Conservation (phyloP, 2,329 filamentous ascomycete genomes). For the Fusarium austroafricanum region DNA sequence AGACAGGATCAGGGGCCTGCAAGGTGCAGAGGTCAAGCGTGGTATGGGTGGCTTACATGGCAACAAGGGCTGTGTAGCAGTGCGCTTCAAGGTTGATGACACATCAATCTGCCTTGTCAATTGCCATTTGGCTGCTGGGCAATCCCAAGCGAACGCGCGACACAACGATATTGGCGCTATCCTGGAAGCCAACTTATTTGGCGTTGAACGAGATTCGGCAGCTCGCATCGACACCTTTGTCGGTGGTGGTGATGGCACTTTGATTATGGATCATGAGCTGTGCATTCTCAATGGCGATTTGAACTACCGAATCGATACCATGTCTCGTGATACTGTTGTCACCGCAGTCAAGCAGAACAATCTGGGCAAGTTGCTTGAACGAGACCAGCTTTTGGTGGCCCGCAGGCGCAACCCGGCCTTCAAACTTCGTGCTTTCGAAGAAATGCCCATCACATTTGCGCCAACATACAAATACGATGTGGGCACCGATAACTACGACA, state of each 20-base stretch:
- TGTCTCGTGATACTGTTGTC: constrained; percentile 93
- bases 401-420: constrained; percentile 91
- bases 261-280: constrained; percentile 98
- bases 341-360: constrained; percentile 85
- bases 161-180: constrained; percentile 95
- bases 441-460: constrained; percentile 89
- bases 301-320: constrained; percentile 98
- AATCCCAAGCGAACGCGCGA: constrained; percentile 87
- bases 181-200: constrained; percentile 82
- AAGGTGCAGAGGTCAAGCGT: constrained; percentile 87
- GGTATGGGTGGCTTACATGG: constrained; percentile 96
- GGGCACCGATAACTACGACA: constrained; percentile 92
- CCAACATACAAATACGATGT: constrained; percentile 99
- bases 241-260: constrained; percentile 91
- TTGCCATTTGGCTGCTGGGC: constrained; percentile 94
- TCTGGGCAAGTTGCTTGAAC: constrained; percentile 85
- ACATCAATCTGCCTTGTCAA: constrained; percentile 96
- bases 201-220: constrained; percentile 73
- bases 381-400: constrained; percentile 92
- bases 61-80: constrained; percentile 93
- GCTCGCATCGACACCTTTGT: constrained; percentile 82
- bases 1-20: constrained; percentile 80
- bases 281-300: constrained; percentile 95
- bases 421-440: constrained; percentile 88
- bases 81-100: constrained; percentile 94